Conservation (phyloP, 2,329 filamentous ascomycete genomes). For the Fonsecaea multimorphosa region DNA sequence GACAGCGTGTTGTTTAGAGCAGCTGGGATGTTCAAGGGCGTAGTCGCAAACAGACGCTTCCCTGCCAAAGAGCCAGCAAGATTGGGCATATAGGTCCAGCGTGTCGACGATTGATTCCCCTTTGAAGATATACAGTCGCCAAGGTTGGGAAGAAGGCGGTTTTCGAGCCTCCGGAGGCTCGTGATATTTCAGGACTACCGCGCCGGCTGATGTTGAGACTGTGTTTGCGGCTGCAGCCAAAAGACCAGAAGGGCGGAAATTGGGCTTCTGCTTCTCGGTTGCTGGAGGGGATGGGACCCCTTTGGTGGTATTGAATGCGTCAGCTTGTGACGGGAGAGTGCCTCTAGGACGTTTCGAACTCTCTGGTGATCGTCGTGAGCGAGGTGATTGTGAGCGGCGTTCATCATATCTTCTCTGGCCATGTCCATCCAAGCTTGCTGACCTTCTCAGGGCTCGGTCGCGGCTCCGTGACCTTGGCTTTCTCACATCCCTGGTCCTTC, state of each 20-base stretch:
- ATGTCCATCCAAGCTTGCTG: conserved; percentile 13
- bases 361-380: conserved; percentile 24
- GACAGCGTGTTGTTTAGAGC: conserved; percentile 94
- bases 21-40: conserved; percentile 84
- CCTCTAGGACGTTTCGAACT: conserved; percentile 25
- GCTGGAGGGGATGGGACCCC: conserved; percentile 43
- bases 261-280: conserved; percentile 80
- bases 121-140: conserved; percentile 95
- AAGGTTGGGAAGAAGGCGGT: conserved; percentile 75
- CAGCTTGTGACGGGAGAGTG: conserved; percentile 55
- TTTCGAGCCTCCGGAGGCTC: conserved; percentile 93
- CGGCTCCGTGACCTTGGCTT: conserved; percentile 23
- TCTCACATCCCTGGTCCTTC: conserved; percentile 1
- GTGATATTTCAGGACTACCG: conserved; percentile 90
- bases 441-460: conserved; percentile 20
- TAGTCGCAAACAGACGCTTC: conserved; percentile 83
- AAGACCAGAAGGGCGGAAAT: conserved; percentile 78
- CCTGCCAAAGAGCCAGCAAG: conserved; percentile 89
- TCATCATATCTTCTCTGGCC: conserved; percentile 11
- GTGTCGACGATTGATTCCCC: conserved; percentile 79
- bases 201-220: conserved; percentile 66
- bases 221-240: conserved; percentile 89
- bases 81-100: conserved; percentile 74
- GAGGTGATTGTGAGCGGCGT: conserved; percentile 32
- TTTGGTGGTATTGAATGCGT: conserved; percentile 49